These are phyloP conservation scores for Ogataea paraovalis DNA, from an alignment of 805 yeast species.

Conservation along the genomic window DNA sequence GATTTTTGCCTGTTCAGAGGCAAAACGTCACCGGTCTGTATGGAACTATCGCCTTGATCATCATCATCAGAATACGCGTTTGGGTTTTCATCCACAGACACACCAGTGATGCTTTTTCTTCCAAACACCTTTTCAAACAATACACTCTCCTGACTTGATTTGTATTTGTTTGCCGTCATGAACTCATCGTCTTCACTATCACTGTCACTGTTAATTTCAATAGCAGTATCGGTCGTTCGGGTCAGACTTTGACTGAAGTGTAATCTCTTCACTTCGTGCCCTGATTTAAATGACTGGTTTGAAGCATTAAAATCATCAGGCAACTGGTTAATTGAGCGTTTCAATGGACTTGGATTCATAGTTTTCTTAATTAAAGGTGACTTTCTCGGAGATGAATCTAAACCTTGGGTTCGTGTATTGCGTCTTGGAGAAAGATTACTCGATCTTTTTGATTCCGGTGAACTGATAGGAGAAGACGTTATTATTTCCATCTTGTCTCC, in stretches of 20 bases:
- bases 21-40: background rate
- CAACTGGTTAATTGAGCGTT: slow-evolving; percentile 12
- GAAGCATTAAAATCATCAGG: slow-evolving; percentile 7
- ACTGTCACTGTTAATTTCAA: background rate
- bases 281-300: background rate
- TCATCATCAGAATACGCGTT: background rate
- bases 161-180: background rate
- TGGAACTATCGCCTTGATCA: background rate
- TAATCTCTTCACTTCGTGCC: background rate
- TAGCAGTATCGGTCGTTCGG: background rate
- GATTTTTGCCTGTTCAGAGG: background rate
- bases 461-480: slow-evolving; percentile 16
- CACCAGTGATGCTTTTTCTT: background rate
- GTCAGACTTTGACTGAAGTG: background rate
- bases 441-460: slow-evolving; percentile 3
- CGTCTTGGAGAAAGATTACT: background rate
- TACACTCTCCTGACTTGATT: background rate
- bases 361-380: background rate
- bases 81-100: background rate
- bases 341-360: slow-evolving; percentile 4
- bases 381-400: slow-evolving; percentile 6
- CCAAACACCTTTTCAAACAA: background rate
- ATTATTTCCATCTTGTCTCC: slow-evolving; percentile 9
- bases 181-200: background rate
- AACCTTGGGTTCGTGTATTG: slow-evolving; percentile 1